phyloP scores from a whole-genome alignment of 495 filamentous ascomycete species.

The Hypoxylon cercidicola region DNA sequence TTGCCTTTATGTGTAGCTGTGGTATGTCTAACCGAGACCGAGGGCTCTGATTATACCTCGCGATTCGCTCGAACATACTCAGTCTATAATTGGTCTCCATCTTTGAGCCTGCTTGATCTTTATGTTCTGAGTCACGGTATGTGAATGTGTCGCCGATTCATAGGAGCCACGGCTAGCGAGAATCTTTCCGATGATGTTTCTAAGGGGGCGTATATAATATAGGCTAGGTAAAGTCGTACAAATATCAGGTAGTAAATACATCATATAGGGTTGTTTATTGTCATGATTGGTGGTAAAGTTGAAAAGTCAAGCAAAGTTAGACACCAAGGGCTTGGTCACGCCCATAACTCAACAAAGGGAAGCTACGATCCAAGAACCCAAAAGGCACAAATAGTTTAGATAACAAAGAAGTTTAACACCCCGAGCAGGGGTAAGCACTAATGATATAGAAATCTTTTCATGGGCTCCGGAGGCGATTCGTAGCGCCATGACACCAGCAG shows the following conservation, averaged over 20 bases:
- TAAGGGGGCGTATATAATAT: too few relatives aligned
- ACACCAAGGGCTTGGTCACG: background rate
- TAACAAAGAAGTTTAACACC: background rate
- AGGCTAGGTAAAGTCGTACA: too few relatives aligned
- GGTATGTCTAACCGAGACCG: slow-evolving; percentile 26
- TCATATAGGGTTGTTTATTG: background rate
- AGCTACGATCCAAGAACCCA: background rate
- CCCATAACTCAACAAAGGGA: background rate
- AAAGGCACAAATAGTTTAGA: background rate
- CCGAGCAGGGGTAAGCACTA: too few relatives aligned
- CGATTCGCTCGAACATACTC: slow-evolving; percentile 42
- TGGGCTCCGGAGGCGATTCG: too few relatives aligned
- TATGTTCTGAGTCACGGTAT: background rate
- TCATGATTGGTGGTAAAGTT: background rate
- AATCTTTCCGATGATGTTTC: too few relatives aligned
- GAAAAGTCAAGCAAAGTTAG: background rate
- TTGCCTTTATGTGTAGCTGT: slow-evolving; percentile 26
- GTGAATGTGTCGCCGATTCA: background rate
- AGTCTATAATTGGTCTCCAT: slow-evolving; percentile 7
- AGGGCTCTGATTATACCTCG: slow-evolving; percentile 33
- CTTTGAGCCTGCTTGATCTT: background rate
- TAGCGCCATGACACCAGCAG: too few relatives aligned
- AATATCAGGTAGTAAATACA: too few relatives aligned
- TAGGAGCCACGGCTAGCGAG: background rate
- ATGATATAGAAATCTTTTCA: too few relatives aligned